Evolutionary conservation across 2,329 filamentous ascomycete genomes (phyloP), one percentile per base, ranked within the genome.

Genomic region (Arthroderma sp.): DNA sequence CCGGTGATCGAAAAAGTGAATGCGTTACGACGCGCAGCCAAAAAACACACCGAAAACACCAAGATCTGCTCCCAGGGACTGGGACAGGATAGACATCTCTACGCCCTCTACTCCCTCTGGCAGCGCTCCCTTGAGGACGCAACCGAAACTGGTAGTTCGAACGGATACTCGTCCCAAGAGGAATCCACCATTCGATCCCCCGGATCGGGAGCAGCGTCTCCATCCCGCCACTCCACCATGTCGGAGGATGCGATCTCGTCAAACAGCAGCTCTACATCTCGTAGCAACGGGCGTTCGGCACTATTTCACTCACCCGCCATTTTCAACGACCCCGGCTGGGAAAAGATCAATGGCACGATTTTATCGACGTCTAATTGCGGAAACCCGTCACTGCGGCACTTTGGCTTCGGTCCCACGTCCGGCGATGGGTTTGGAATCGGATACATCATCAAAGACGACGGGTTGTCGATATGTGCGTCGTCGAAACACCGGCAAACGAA

Each of bases 281-380:
- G 73, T 37, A 67, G 72, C 8, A 45, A 58, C 46, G 68, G 69
- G 32, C 51, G 58, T 29, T 59, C 55, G 45, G 70, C 55, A 58
- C 72, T 58, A 58, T 70, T 45, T 58, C 72, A 58, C 58, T 69
- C 46, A 73, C 91, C 91, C 0, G 69, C 80, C 4, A 74, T 98
- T 46, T 98, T 96, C 62, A 80, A 82, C 40, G 91, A 98, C 58
- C 55, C 75, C 1, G 91, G 89, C 40, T 98, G 88, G 87, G 89
- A 96, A 64, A 88, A 84, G 60, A 77, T 95, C 52, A 96, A 96
- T 69, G 93, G 77, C 51, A 96, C 89, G 6, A 86, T 96, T 51
- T 71, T 98, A 34, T 94, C 86, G 5, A 96, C 91, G 0, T 95
- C 88, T n/a, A 98, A 98, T 70, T 98, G 91, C 64, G 91, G 91